Evolutionary conservation across 2,329 filamentous ascomycete genomes (phyloP), one percentile per base, ranked within the genome.

Genomic region (Atkinsonella texensis): DNA sequence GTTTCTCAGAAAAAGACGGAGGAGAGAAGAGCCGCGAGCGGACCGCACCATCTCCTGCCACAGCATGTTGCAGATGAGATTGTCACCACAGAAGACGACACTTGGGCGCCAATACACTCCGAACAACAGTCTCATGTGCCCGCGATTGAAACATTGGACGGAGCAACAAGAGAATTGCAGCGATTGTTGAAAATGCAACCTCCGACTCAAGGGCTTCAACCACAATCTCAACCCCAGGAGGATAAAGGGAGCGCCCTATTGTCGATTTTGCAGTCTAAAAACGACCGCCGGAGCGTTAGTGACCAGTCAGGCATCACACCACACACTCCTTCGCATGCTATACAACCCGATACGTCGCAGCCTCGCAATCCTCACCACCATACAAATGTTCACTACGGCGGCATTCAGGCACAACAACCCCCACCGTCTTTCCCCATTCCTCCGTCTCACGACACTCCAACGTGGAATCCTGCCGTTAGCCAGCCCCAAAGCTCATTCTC

Each of bases 1-100:
- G 73, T 81, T n/a, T 80, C 85, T 56, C 88, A 95, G 68, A 85
- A 81, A 71, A 89, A 84, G 68, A 74, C 77, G n/a, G 86, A 87
- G 59, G 72, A 73, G 9, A 71, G 73, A 58, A 71, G 70, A 56
- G 64, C 67, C 17, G 59, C 69, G 31, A 71, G 64, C 39, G 66
- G 63, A 33, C 65, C 67, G 13, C 70, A 76, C 5, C 63, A 70
- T 17, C 63, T 70, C 15, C n/a, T 49, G 31, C 70, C 72, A 18
- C 67, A 74, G 12, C 69, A 73, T 13, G 48, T 57, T 18, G 56
- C 60, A 23, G 77, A 83, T 43, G 80, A 85, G 55, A 70, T 73
- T 39, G 66, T 76, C 49, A 80, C 80, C 7, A 80, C 80, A 6
- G 80, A 85, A 62, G 83, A 87, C 51, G 82, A 86, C 49, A 62